phyloP scores from a whole-genome alignment of 176 grass and related monocot genomes.

The Oryza officinalis region DNA sequence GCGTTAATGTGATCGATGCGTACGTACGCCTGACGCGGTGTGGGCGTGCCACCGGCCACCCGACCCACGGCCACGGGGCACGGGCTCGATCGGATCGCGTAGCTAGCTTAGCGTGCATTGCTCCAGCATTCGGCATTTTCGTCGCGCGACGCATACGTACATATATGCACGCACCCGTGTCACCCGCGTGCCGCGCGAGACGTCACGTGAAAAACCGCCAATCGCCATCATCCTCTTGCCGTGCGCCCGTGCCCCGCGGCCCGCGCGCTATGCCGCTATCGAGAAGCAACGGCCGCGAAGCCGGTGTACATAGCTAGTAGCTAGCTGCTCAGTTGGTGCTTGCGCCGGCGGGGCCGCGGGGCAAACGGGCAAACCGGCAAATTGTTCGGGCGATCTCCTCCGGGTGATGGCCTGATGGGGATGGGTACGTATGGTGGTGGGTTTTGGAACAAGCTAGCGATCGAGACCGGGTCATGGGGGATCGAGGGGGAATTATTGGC shows the following conservation, averaged over 20 bases:
- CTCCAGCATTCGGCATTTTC: neutral
- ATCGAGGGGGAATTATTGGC: neutral
- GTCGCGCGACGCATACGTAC: neutral
- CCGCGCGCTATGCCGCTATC: neutral
- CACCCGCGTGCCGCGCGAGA: too few relatives aligned
- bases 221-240: neutral
- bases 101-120: neutral
- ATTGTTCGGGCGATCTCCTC: neutral
- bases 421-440: neutral
- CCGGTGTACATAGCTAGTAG: too few relatives aligned
- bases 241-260: neutral
- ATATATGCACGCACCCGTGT: neutral
- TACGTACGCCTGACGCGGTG: neutral
- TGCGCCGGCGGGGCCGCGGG: too few relatives aligned
- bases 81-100: neutral
- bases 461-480: neutral
- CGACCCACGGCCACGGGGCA: neutral
- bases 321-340: too few relatives aligned
- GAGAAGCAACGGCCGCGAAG: neutral
- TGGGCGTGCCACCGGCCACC: constrained; percentile 5
- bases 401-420: neutral
- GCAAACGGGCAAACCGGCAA: neutral
- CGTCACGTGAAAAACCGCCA: neutral
- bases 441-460: neutral
- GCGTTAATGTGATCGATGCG: constrained; percentile 31